Evolutionary conservation across 192 early-diverging fungal species (phyloP).

Genomic region (Entomortierella parvispora): DNA sequence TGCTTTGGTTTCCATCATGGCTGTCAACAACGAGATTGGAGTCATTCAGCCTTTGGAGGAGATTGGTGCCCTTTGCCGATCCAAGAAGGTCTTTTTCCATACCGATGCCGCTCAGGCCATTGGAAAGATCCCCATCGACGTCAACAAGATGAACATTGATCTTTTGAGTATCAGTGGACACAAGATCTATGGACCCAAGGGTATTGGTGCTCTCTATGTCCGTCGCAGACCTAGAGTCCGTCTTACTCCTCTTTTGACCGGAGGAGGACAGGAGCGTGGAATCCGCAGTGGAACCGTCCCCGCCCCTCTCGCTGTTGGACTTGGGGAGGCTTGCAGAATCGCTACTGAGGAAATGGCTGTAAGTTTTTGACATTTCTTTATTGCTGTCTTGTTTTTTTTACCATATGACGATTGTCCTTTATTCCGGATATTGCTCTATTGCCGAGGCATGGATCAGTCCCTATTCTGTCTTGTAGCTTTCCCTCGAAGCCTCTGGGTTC

Average conservation of each 20-base stretch:
- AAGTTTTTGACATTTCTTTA: slow-evolving; percentile 26
- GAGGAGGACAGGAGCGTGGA: slow-evolving; percentile 97
- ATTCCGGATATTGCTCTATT: slow-evolving; percentile 42
- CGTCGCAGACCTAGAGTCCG: slow-evolving; percentile 93
- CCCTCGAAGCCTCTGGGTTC: no score
- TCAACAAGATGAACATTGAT: slow-evolving; percentile 93
- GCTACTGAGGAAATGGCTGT: slow-evolving; percentile 84
- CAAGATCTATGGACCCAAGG: slow-evolving; percentile 98
- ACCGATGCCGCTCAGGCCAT: slow-evolving; percentile 97
- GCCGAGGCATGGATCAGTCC: slow-evolving; percentile 30
- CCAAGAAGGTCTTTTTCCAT: slow-evolving; percentile 94
- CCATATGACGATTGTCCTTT: slow-evolving; percentile 54
- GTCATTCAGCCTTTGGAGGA: slow-evolving; percentile 93
- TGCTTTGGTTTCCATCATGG: slow-evolving; percentile 92
- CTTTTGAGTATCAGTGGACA: slow-evolving; percentile 97
- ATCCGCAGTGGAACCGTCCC: slow-evolving; percentile 95
- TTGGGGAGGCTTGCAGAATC: slow-evolving; percentile 89
- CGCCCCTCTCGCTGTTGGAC: slow-evolving; percentile 87
- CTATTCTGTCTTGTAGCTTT: background rate
- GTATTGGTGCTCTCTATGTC: slow-evolving; percentile 93
- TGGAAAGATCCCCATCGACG: slow-evolving; percentile 95
- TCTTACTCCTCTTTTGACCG: slow-evolving; percentile 88
- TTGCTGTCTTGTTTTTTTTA: background rate
- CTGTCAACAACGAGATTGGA: slow-evolving; percentile 99
- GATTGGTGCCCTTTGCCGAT: slow-evolving; percentile 89